A percentile compares a stretch with the other conserved stretches of the same genome.
Evolutionary conservation across 176 grass and related monocot genomes (phyloP).

Genomic region (Oryza meridionalis): DNA sequence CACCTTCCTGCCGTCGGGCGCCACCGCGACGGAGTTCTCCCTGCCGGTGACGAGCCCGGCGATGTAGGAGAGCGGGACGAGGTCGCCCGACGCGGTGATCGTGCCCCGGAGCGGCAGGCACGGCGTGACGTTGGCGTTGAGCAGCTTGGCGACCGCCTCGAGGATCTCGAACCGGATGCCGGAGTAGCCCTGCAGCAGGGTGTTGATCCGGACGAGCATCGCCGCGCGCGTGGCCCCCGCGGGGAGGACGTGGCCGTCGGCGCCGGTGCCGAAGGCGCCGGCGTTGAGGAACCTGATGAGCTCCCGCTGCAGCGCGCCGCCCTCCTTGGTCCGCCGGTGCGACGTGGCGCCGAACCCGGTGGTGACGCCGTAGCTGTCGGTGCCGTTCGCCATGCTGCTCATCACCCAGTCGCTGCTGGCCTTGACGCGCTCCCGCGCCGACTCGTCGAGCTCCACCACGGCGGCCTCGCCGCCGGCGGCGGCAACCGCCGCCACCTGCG

Average conservation of each 20-base stretch:
- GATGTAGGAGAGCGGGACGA: conserved; percentile 63
- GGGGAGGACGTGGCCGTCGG: conserved; percentile 48
- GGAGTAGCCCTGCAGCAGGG: conserved; percentile 59
- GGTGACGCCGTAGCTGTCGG: conserved; percentile 95
- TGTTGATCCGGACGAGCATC: conserved; percentile 70
- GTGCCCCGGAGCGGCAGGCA: conserved; percentile 61
- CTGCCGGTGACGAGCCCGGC: conserved; percentile 55
- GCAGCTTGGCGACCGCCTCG: conserved; percentile 52
- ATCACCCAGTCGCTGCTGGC: conserved; percentile 90
- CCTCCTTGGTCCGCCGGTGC: conserved; percentile 86
- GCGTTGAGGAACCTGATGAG: conserved; percentile 89
- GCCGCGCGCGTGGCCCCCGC: conserved; percentile 48
- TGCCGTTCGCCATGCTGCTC: conserved; percentile 80
- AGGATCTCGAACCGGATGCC: conserved; percentile 70
- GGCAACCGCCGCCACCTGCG: not conserved
- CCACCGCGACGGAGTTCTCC: conserved; percentile 44
- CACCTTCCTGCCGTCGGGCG: conserved; percentile 50
- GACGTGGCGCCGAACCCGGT: conserved; percentile 95
- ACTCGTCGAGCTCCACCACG: conserved; percentile 75
- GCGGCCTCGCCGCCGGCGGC: conserved; percentile 3
- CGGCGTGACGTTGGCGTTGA: conserved; percentile 53
- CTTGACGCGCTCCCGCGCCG: conserved; percentile 65
- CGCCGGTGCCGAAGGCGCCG: conserved; percentile 54
- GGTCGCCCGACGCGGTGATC: conserved; percentile 60
- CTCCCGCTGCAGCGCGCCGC: conserved; percentile 77